Evolutionary conservation across 1,284 basidiomycete species (phyloP), one percentile per base, ranked within the genome.

Genomic region (Rhodofomes roseus): DNA sequence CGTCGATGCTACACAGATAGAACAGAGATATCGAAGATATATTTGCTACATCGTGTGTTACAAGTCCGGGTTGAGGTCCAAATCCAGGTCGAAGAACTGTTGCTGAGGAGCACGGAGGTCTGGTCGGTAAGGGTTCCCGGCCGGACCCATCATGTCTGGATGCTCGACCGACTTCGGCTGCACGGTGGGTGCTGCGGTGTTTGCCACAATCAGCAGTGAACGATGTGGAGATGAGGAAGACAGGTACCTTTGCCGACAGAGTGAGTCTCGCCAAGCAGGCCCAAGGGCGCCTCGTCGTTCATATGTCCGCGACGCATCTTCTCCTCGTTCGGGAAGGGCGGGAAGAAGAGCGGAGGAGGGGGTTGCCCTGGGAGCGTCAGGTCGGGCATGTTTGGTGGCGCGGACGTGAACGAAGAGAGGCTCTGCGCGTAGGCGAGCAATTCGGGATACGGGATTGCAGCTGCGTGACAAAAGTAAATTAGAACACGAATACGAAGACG

Each of bases 261-360:
- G 69, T 91, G 89, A 4, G 86, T 90, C 74, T 93, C 90, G 34
- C 90, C 90, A 41, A 89, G 77, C 39, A 83, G 70, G 4, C 88
- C 90, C 55, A 93, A 78, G 1, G 90, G 89, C 23, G 85, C 87
- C 70, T 92, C 89, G 25, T 84, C 83, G 68, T 89, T 90, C 72
- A 93, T 82, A 60, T 81, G 81, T 0, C 90, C 90, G 39, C 84
- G 79, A 44, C 90, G 84, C 90, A 93, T 92, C 73, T 90, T 92
- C 71, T 91, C 90, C 76, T 92, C 91, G 68, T 91, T 92, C 1
- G 90, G 90, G 71, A 92, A 93, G 11, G 90, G 90, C 23, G 90
- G 91, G 75, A 90, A 90, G 79, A 93, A 92, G 41, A 90, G 68
- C 7, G 87, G 87, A 14, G 87, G 85, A 1, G 88, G 87, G 16